Percentiles rank a stretch among this genome's conserved stretches.
phyloP scores from a whole-genome alignment of 306 rosid species.

The Medicago lupulina region DNA sequence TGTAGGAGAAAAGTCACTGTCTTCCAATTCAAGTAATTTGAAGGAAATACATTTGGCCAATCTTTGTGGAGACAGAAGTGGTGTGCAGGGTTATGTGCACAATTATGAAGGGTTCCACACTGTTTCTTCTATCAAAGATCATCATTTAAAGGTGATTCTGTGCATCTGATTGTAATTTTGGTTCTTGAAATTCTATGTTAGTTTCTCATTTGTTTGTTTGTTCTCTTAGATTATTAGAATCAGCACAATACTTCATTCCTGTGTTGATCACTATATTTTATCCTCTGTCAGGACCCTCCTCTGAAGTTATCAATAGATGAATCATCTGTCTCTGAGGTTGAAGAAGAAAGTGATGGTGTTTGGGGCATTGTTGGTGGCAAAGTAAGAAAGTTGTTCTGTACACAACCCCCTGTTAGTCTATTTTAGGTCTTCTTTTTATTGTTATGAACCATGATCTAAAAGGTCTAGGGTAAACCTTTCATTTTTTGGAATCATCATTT shows the following conservation, averaged over 20 bases:
- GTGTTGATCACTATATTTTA: constrained; percentile 38
- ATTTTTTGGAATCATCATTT: background rate
- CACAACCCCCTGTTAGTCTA: constrained; percentile 27
- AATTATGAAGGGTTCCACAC: constrained; percentile 56
- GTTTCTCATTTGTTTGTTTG: constrained; percentile 14
- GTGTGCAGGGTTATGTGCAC: constrained; percentile 70
- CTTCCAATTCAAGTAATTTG: constrained; percentile 45
- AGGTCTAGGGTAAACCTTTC: constrained; percentile 10
- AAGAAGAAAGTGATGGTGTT: constrained; percentile 75
- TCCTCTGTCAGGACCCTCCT: constrained; percentile 73
- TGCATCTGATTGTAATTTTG: constrained; percentile 16
- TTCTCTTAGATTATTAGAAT: constrained; percentile 23
- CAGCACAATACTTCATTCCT: constrained; percentile 28
- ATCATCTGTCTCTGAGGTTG: constrained; percentile 77
- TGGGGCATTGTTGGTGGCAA: constrained; percentile 98
- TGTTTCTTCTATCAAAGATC: constrained; percentile 57
- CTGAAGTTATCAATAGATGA: constrained; percentile 79
- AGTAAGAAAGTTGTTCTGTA: constrained; percentile 59
- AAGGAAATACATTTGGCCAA: constrained; percentile 61
- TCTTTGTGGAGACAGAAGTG: constrained; percentile 58
- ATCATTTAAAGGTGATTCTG: constrained; percentile 60
- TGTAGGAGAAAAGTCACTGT: constrained; percentile 56
- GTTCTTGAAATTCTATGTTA: constrained; percentile 27
- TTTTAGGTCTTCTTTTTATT: constrained; percentile 14
- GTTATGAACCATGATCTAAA: constrained; percentile 21